These are phyloP conservation scores for Citropsis articulata DNA, from an alignment of 345 rosid genomes.

Conservation along the genomic window DNA sequence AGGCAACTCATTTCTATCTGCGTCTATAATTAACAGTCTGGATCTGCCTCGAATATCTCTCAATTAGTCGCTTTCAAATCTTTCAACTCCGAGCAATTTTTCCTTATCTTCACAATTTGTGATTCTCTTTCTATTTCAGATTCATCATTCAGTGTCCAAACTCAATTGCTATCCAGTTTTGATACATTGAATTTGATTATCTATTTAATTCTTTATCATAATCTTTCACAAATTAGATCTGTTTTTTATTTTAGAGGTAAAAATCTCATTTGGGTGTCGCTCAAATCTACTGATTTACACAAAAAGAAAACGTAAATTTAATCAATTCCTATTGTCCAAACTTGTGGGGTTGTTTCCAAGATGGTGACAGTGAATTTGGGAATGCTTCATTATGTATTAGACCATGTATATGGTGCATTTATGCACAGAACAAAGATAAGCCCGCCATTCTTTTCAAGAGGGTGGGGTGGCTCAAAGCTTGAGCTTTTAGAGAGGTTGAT, in stretches of 20 bases:
- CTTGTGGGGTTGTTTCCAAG: slow-evolving; percentile 13
- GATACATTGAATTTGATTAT: background rate
- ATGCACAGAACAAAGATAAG: slow-evolving; percentile 80
- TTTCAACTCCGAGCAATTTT: background rate
- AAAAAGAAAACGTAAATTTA: background rate
- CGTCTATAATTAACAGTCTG: background rate
- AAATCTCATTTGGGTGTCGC: slow-evolving; percentile 17
- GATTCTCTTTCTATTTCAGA: background rate
- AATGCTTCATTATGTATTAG: slow-evolving; percentile 84
- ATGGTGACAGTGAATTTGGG: slow-evolving; percentile 89
- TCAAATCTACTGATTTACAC: background rate
- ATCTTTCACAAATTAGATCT: background rate
- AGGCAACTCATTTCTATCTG: background rate
- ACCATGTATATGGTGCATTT: slow-evolving; percentile 89
- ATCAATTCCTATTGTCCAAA: slow-evolving; percentile 5
- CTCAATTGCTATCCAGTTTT: background rate
- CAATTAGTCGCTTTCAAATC: background rate
- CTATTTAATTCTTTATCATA: background rate
- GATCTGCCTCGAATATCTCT: slow-evolving; percentile 4
- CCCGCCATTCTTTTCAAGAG: slow-evolving; percentile 86
- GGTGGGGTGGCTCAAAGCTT: slow-evolving; percentile 95
- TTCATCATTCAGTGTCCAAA: background rate
- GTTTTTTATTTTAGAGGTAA: background rate
- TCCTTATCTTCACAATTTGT: background rate
- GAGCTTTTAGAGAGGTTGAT: slow-evolving; percentile 79